phyloP scores from a whole-genome alignment of 1,139 yeast genomes.

The Protomyces inundatus region DNA sequence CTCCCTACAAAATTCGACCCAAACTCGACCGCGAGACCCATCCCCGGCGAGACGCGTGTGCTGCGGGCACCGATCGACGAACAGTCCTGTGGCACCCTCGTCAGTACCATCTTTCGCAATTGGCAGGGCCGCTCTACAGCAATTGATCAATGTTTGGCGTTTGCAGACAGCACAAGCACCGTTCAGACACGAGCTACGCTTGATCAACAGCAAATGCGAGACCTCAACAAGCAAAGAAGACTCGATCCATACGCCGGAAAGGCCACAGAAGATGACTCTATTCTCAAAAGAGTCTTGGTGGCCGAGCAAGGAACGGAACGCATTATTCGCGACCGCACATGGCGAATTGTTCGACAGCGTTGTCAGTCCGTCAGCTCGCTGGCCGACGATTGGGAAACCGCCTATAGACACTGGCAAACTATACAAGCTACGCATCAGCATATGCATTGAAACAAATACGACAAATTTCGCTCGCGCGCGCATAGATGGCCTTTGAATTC shows the following conservation, averaged over 20 bases:
- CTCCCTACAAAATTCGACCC: conserved; percentile 19
- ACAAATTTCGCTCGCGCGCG: too few species aligned
- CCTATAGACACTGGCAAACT: background rate
- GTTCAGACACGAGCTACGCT: background rate
- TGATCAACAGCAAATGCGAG: background rate
- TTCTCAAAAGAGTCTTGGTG: conserved; percentile 9
- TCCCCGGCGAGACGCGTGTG: background rate
- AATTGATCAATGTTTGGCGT: conserved; percentile 3
- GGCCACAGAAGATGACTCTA: background rate
- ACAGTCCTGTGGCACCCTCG: conserved; percentile 4
- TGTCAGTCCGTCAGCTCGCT: conserved; percentile 7
- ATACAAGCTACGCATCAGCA: background rate
- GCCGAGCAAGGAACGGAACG: conserved; percentile 8
- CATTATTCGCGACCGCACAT: conserved; percentile 18
- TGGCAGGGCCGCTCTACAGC: conserved; percentile 16
- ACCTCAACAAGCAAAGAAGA: background rate
- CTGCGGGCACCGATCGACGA: conserved; percentile 15
- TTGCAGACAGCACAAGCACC: background rate
- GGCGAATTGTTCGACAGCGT: conserved; percentile 17
- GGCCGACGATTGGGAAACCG: conserved; percentile 7
- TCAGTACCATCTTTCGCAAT: conserved; percentile 11
- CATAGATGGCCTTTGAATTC: too few species aligned
- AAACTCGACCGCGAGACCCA: conserved; percentile 1
- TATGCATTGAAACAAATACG: too few species aligned
- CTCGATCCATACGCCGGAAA: conserved; percentile 15